Base-by-base conservation (phyloP, 1,139 yeast species). In the Candida freyschussii region DNA sequence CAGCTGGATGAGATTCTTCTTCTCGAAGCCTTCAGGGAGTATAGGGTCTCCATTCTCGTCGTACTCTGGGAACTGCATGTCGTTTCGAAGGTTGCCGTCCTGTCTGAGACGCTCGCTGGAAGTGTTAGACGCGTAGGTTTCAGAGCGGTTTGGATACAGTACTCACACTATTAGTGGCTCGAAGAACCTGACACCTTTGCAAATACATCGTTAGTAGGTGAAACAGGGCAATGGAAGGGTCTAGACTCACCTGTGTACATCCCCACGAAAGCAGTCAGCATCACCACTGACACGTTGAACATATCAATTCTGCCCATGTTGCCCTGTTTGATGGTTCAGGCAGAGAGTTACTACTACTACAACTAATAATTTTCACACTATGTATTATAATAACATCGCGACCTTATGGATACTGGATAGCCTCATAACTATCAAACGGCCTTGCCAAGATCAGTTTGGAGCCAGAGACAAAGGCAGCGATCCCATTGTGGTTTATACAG, bases 111-210 rank as follows among this genome's bases (percentile, higher is more conserved):
- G 82, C 37, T 81, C 91, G 21, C 83, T 77, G 6, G 6, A 8
- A 12, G 8, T 19, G 40, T 33, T 32, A 32, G 34, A 21, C 14
- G 14, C 4, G 12, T n/a, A n/a, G n/a, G n/a, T 16, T 2, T 17
- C 8, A 8, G 11, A 20, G 17, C 6, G 17, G 11, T 45, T 44
- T 40, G 44, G 51, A 47, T 48, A 38, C 32, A 30, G 47, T 29
- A 72, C 80, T 49, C 65, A 75, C 80, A 82, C 67, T 5, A 82
- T 69, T 20, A 82, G 56, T 2, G 94, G 93, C 47, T 78, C 79
- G 67, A 85, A 82, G 58, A 82, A 82, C 51, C 70, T 73, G 36
- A 75, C 61, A 1, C 91, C 82, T 57, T 4, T 13, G 28, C n/a
- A 15, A n/a, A 11, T 1, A 13, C 4, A 21, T 10, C 22, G 37